Base-by-base conservation (phyloP, 2,329 filamentous ascomycete species). In the Hypomyces rosellus region DNA sequence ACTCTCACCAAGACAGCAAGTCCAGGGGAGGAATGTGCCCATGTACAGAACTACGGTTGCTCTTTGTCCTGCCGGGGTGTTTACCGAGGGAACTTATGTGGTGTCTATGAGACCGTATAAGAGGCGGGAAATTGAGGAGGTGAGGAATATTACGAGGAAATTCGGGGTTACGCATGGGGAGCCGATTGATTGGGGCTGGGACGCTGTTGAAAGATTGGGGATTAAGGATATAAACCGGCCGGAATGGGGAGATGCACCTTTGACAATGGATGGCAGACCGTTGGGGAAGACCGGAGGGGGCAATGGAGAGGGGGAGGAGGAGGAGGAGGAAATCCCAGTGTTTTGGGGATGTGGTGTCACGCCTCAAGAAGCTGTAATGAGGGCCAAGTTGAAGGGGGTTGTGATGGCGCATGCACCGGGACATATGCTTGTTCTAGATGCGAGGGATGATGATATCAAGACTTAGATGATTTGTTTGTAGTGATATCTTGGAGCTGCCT, bases 341-440 rank as follows among this genome's bases (percentile, higher is more conserved):
- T 82, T 82, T 55, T 80, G 82, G 80, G 82, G 79, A 0, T 86
- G 82, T 59, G 82, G 82, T 34, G 81, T 85, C 11, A 85, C 82
- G 36, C 81, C 83, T 2, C 82, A 85, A 59, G 76, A 83, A 59
- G 81, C 80, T 13, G 78, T 85, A 1, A 76, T 82, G 72, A 70
- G 69, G 50, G 78, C 80, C 5, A 66, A 62, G 7, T 58, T 83
- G 42, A 59, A 76, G 43, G 82, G 82, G 0, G 69, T 71, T 1
- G 71, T 84, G 2, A 80, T 86, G 70, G 77, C 74, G 1, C 82
- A 86, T 66, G 74, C 75, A 15, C 81, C 81, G 1, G 80, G 80
- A 0, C 72, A 82, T 61, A 85, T 85, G 81, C 60, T 85, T 39
- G 65, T 84, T 1, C 62, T 83, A 47, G 81, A 85, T 63, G 66